A percentile compares a stretch with the other conserved stretches of the same genome.
Evolutionary conservation across 148 eudicot genomes (phyloP).

Genomic region (Fagopyrum esculentum): DNA sequence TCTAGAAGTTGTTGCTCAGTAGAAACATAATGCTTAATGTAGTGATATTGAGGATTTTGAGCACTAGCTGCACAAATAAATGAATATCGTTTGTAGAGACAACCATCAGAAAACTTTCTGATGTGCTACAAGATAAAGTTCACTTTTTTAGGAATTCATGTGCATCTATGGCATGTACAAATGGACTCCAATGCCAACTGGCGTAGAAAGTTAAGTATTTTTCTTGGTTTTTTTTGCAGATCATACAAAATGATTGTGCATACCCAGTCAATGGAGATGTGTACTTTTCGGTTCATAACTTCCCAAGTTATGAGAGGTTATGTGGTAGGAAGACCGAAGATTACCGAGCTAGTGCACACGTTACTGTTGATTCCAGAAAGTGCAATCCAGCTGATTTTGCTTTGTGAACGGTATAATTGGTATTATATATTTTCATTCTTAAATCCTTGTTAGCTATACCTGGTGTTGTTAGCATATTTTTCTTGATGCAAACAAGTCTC

Average conservation of each 20-base stretch:
- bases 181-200: not conserved
- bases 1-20: not conserved
- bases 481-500: not conserved
- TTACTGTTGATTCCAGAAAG: constrained; percentile 76
- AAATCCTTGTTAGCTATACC: not conserved
- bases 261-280: constrained; percentile 85
- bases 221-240: constrained; percentile 36
- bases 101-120: not conserved
- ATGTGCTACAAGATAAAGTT: not conserved
- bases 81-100: not conserved
- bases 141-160: not conserved
- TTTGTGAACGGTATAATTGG: constrained; percentile 65
- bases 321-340: constrained; percentile 75
- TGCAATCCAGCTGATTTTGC: constrained; percentile 86
- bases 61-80: not conserved
- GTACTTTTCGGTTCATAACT: constrained; percentile 71
- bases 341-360: constrained; percentile 90
- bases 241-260: constrained; percentile 60
- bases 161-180: not conserved
- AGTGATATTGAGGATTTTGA: not conserved
- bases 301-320: constrained; percentile 57
- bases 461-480: constrained; percentile 4
- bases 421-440: not conserved
- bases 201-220: not conserved
- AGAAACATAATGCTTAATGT: not conserved